Evolutionary conservation across 1,139 yeast genomes (phyloP).

Genomic region (Taphrina populina): DNA sequence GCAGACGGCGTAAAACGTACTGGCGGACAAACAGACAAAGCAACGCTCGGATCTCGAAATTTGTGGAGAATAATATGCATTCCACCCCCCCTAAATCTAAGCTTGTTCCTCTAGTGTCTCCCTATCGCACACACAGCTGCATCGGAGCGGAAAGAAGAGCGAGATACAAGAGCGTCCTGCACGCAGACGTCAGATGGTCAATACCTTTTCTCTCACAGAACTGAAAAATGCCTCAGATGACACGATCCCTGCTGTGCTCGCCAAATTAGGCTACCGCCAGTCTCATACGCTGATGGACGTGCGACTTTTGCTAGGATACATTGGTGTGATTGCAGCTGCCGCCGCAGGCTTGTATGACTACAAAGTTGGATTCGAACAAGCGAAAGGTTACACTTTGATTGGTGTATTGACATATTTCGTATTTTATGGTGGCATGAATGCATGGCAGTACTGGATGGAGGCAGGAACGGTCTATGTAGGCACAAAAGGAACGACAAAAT

Average conservation of each 20-base stretch:
- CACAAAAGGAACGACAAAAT: constrained; percentile 43
- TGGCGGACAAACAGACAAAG: too few relatives aligned
- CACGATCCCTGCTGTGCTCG: constrained; percentile 46
- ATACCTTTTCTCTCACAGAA: constrained; percentile 41
- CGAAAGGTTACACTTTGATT: constrained; percentile 48
- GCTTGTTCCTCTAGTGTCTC: too few relatives aligned
- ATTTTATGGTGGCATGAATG: constrained; percentile 53
- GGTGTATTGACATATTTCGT: constrained; percentile 55
- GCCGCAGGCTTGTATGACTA: constrained; percentile 66
- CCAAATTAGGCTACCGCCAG: constrained; percentile 62
- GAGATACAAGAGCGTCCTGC: background rate
- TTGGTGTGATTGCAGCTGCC: constrained; percentile 66
- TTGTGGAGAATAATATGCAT: too few relatives aligned
- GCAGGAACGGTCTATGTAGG: constrained; percentile 66
- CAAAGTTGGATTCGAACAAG: constrained; percentile 52
- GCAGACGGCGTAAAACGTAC: too few relatives aligned
- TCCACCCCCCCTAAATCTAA: too few relatives aligned
- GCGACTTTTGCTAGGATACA: constrained; percentile 67
- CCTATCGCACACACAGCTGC: too few relatives aligned
- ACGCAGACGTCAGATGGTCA: constrained; percentile 23
- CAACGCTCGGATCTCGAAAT: too few relatives aligned
- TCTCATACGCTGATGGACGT: constrained; percentile 59
- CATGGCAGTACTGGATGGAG: constrained; percentile 54
- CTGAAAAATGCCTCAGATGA: constrained; percentile 46
- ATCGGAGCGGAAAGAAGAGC: too few relatives aligned